Evolutionary conservation across 1,284 basidiomycete genomes (phyloP), one percentile per base, ranked within the genome.

Genomic region (Trichosporon coremiiforme): DNA sequence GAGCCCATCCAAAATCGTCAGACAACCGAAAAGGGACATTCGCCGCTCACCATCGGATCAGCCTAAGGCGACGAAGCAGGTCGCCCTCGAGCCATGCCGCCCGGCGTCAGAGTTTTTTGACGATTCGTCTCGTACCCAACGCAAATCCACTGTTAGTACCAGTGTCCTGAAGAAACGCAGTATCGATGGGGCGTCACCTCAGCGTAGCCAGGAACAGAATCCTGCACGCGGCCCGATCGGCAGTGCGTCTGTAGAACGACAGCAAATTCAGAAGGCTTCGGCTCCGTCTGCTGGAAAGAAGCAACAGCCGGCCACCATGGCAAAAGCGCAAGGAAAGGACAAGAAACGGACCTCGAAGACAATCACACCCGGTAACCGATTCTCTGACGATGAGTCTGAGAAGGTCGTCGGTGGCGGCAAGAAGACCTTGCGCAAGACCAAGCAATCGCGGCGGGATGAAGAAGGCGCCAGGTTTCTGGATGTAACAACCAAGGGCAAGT

Each of bases 141-240:
- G 50, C 50, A 53, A 25, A 12, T 53, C 50, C 50, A 53, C 50
- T 53, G 50, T 53, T 53, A 53, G 50, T 12, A 53, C 50, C 50
- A 53, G 50, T 53, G 25, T 25, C 25, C 6, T 53, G 20, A 53
- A 7, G 45, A 47, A 25, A 12, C 50, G 2, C 7, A 53, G 9
- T 6, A 2, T 10, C 50, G 22, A 53, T 22, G 20, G 20, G 22
- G 50, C 10, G 5, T 5, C 20, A 20, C 50, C 4, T 1, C 50
- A 12, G 20, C 50, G 17, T 4, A 10, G 20, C 10, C 50, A 25
- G 17, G 50, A 9, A 4, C 3, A 22, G 7, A 20, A 17, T 2
- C 4, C n/a, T 22, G 47, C 17, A 17, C 6, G 8, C 17, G n/a
- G 20, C 47, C n/a, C 47, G n/a, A 20, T 22, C 47, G n/a, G n/a